A percentile compares a stretch with the other conserved stretches of the same genome.
These are phyloP conservation scores for Polymyxa betae DNA, from an alignment of 208 protist species.

Conservation along the genomic window DNA sequence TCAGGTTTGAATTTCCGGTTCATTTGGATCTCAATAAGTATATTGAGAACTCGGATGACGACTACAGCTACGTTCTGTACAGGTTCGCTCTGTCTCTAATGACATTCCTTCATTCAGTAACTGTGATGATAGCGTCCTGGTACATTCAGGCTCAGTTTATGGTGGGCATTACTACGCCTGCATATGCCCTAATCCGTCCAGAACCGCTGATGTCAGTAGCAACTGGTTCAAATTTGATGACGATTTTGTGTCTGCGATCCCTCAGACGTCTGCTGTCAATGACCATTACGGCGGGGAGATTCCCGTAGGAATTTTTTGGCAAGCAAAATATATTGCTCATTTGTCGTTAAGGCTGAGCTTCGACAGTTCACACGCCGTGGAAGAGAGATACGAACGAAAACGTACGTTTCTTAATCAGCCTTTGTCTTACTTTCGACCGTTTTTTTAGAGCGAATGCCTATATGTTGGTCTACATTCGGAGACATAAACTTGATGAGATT, in stretches of 20 bases:
- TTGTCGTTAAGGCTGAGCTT: not conserved
- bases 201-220: slow-evolving; percentile 32
- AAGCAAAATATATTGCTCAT: not conserved
- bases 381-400: not conserved
- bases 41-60: slow-evolving; percentile 57
- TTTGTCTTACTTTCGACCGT: not conserved
- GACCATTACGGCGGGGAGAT: slow-evolving; percentile 73
- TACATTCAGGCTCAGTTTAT: slow-evolving; percentile 80
- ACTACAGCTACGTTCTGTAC: not conserved
- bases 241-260: slow-evolving; percentile 73
- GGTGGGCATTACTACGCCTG: slow-evolving; percentile 86
- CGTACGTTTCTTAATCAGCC: not conserved
- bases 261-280: slow-evolving; percentile 70
- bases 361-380: not conserved
- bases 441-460: slow-evolving; percentile 62
- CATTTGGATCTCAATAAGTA: slow-evolving; percentile 73
- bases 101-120: slow-evolving; percentile 59
- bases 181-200: slow-evolving; percentile 69
- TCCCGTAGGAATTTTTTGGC: slow-evolving; percentile 33
- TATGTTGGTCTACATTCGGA: slow-evolving; percentile 81
- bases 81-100: slow-evolving; percentile 24
- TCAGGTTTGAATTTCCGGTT: slow-evolving; percentile 70
- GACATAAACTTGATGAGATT: slow-evolving; percentile 63
- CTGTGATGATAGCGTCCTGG: slow-evolving; percentile 77
- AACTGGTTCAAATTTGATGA: slow-evolving; percentile 81